Conservation (phyloP, 2,329 filamentous ascomycete genomes). For the Xylariaceae sp. region DNA sequence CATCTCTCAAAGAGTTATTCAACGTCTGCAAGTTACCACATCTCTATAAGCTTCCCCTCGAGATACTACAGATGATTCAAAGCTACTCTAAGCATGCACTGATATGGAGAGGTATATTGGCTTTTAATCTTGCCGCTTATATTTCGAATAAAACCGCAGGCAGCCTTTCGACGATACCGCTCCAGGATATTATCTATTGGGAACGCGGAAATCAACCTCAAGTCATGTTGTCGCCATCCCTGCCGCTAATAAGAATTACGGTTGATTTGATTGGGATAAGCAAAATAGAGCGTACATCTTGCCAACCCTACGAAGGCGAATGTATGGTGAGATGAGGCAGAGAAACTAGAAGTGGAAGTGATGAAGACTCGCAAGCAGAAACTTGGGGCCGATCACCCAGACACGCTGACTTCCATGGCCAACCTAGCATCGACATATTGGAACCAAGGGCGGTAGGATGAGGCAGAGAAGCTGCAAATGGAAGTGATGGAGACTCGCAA, state of each 20-base stretch:
- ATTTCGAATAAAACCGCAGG: slow-evolving; percentile 2
- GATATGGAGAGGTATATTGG: slow-evolving; percentile 11
- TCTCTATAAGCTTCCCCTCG: slow-evolving; percentile 12
- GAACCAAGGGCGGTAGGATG: too few relatives aligned
- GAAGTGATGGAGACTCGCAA: too few relatives aligned
- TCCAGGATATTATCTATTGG: slow-evolving; percentile 9
- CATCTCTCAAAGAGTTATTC: slow-evolving; percentile 9
- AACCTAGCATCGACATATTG: too few relatives aligned
- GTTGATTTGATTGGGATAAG: slow-evolving; percentile 15
- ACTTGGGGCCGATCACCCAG: too few relatives aligned
- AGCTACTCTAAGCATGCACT: slow-evolving; percentile 21
- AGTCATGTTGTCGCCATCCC: not conserved
- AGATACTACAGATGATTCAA: slow-evolving; percentile 14
- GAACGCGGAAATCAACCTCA: slow-evolving; percentile 2
- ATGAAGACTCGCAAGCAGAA: too few relatives aligned
- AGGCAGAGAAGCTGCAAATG: too few relatives aligned
- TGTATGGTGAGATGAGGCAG: too few relatives aligned
- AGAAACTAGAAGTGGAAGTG: too few relatives aligned
- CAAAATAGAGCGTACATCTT: slow-evolving; percentile 13
- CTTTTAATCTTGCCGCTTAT: slow-evolving; percentile 5
- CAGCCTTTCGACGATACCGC: slow-evolving; percentile 6
- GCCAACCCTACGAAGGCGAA: slow-evolving; percentile 1
- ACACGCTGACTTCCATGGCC: too few relatives aligned
- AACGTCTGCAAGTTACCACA: slow-evolving; percentile 5
- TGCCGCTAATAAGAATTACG: slow-evolving; percentile 3